A percentile compares a stretch with the other conserved stretches of the same genome.
phyloP scores from a whole-genome alignment of 208 protist species.

The Strigomonas culicis region DNA sequence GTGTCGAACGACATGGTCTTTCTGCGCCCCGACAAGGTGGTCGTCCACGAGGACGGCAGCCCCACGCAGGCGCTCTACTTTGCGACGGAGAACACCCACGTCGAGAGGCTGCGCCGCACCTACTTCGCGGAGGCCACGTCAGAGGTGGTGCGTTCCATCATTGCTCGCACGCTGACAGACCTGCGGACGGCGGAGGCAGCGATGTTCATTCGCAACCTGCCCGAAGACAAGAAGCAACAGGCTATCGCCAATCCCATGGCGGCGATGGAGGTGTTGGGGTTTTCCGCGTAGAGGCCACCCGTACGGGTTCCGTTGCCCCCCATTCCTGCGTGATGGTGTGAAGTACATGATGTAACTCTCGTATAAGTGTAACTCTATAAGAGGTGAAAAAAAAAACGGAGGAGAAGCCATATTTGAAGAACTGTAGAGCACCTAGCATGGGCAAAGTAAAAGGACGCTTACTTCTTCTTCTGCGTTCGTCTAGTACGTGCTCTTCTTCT shows the following conservation, averaged over 20 bases:
- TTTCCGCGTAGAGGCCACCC: too few species aligned
- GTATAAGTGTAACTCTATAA: too few species aligned
- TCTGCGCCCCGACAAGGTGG: slow-evolving; percentile 61
- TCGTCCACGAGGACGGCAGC: slow-evolving; percentile 54
- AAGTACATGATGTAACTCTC: too few species aligned
- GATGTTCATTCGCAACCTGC: neutral
- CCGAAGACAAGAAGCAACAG: neutral
- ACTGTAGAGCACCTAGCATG: too few species aligned
- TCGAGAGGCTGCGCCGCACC: slow-evolving; percentile 62
- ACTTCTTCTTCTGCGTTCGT: neutral
- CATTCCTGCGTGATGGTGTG: too few species aligned
- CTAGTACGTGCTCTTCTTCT: neutral
- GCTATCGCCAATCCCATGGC: neutral
- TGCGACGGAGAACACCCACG: slow-evolving; percentile 36
- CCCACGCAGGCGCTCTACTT: slow-evolving; percentile 64
- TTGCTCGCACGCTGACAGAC: slow-evolving; percentile 35
- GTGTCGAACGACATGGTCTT: slow-evolving; percentile 85
- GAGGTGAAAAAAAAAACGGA: slow-evolving; percentile 9
- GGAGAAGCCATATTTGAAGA: neutral
- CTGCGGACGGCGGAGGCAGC: slow-evolving; percentile 18
- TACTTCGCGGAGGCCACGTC: slow-evolving; percentile 35
- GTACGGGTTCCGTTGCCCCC: too few species aligned
- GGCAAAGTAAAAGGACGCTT: neutral
- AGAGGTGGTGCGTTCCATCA: slow-evolving; percentile 58
- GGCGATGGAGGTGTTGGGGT: too few species aligned